Evolutionary conservation across 345 rosid species (phyloP), one percentile per base, ranked within the genome.

Genomic region (Excoecaria agallocha): DNA sequence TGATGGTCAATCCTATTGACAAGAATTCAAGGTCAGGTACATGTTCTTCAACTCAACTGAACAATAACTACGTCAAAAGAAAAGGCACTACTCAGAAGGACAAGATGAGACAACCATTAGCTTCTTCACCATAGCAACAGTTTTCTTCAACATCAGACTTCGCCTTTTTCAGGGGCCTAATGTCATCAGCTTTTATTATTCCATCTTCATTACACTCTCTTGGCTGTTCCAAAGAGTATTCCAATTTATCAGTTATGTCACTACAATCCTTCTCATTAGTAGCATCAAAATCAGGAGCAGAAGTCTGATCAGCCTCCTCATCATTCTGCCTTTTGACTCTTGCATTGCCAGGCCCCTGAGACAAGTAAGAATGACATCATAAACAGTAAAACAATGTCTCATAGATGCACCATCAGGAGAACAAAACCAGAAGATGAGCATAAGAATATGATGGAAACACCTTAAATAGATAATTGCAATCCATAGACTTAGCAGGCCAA

Each of bases 161-260:
- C 4, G 87, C 82, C 82, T 88, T 92, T 86, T 92, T 94, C 66
- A 68, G 63, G 15, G 98, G 97, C 69, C 86, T 86, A 66, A 70
- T 76, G 68, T 86, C 91, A 70, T 85, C 84, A 64, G 82, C 55
- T 64, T 74, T 83, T 60, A 76, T 41, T 17, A 61, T 65, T 77
- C 74, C 86, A 74, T 84, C 76, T 22, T 55, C 73, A 74, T 78
- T 81, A 57, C 64, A 86, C 67, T 74, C 80, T 54, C 43, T 74
- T 9, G 69, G 64, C 63, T 67, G 72, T 54, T 75, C 82, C 19
- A 70, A 56, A n/a, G 80, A 60, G 75, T 79, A 72, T 30, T 81
- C 86, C 66, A 83, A 72, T 56, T 77, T 75, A 67, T 80, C 83
- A 63, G 68, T 62, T 46, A 81, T 72, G 20, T 70, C 77, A 74